These are phyloP conservation scores for Letharia lupina DNA, from an alignment of 495 filamentous ascomycete genomes.

Conservation along the genomic window DNA sequence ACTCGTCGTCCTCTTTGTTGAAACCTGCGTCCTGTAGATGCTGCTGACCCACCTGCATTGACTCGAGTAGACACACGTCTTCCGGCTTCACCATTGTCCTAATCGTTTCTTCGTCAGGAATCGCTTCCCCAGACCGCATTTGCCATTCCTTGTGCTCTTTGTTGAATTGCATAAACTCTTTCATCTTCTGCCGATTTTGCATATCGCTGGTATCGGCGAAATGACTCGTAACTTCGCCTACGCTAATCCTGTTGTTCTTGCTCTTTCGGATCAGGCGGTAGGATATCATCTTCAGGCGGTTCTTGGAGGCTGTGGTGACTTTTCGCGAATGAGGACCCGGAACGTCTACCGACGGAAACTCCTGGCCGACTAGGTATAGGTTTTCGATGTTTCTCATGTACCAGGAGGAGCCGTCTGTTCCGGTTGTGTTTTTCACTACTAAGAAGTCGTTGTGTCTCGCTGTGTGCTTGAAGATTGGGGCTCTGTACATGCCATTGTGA, in stretches of 20 bases:
- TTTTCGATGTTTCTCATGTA: slow-evolving; percentile 83
- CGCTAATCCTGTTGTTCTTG: slow-evolving; percentile 55
- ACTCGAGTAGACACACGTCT: slow-evolving; percentile 86
- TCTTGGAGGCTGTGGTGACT: slow-evolving; percentile 90
- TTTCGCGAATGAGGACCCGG: slow-evolving; percentile 88
- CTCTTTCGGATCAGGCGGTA: slow-evolving; percentile 75
- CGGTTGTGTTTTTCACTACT: slow-evolving; percentile 70
- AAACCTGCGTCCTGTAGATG: slow-evolving; percentile 78
- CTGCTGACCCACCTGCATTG: slow-evolving; percentile 89
- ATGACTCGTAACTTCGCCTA: slow-evolving; percentile 76
- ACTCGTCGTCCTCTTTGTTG: slow-evolving; percentile 64
- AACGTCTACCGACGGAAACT: slow-evolving; percentile 83
- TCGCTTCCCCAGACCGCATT: slow-evolving; percentile 56
- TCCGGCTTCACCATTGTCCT: slow-evolving; percentile 86
- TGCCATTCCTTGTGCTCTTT: slow-evolving; percentile 80
- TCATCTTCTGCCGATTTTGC: slow-evolving; percentile 91
- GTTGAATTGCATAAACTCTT: slow-evolving; percentile 86
- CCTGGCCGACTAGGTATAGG: slow-evolving; percentile 80
- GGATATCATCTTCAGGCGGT: slow-evolving; percentile 88
- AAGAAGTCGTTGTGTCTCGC: slow-evolving; percentile 76
- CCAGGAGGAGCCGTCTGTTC: slow-evolving; percentile 62
- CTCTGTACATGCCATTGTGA: slow-evolving; percentile 90
- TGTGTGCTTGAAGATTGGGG: slow-evolving; percentile 83
- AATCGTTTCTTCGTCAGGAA: slow-evolving; percentile 70
- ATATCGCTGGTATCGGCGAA: slow-evolving; percentile 86